Evolutionary conservation across 140 eudicot genomes (phyloP).

Genomic region (Stevia rebaudiana): DNA sequence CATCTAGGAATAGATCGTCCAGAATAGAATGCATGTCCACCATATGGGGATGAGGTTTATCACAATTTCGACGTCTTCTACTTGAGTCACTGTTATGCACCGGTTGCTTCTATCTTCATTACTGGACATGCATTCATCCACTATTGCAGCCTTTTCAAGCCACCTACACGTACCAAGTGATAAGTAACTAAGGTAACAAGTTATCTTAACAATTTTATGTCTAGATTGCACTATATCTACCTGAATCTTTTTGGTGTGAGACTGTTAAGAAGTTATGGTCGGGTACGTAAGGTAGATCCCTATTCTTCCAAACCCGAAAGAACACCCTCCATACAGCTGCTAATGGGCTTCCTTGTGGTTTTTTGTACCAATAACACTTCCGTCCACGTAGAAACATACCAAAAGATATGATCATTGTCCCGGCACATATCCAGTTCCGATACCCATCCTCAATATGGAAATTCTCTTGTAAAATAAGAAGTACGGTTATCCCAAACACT

Average conservation of each 20-base stretch:
- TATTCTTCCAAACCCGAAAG: constrained; percentile 55
- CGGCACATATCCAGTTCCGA: constrained; percentile 69
- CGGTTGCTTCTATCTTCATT: constrained; percentile 25
- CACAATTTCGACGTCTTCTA: constrained; percentile 83
- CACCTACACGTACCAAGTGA: constrained; percentile 27
- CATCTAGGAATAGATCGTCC: constrained; percentile 82
- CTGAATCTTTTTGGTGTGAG: constrained; percentile 38
- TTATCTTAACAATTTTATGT: not conserved
- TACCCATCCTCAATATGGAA: constrained; percentile 40
- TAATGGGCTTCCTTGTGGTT: constrained; percentile 71
- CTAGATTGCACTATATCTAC: constrained; percentile 20
- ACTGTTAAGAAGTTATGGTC: constrained; percentile 40
- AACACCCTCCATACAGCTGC: constrained; percentile 68
- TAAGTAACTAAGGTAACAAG: too few species aligned
- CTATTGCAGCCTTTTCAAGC: constrained; percentile 61
- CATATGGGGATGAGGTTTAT: constrained; percentile 73
- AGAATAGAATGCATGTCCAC: constrained; percentile 74
- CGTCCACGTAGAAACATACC: constrained; percentile 45
- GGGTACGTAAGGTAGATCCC: constrained; percentile 44
- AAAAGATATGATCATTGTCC: constrained; percentile 59
- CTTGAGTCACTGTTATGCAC: constrained; percentile 58
- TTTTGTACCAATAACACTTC: constrained; percentile 46
- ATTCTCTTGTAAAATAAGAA: constrained; percentile 66
- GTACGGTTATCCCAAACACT: constrained; percentile 64
- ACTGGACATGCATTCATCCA: too few species aligned